Conservation (phyloP, 129 eudicot genomes). For the Lonicera japonica region DNA sequence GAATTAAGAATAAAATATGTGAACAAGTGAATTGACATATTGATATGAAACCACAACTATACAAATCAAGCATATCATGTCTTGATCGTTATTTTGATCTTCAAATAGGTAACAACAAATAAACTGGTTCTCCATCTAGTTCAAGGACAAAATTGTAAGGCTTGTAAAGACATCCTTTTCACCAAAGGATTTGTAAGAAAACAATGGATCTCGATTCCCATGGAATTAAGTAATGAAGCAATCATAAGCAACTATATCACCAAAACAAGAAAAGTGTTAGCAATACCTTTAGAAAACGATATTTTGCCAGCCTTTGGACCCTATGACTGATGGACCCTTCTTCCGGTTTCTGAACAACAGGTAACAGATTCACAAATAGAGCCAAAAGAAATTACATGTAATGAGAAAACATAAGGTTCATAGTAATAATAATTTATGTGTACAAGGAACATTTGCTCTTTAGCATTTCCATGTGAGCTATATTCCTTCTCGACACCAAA, state of each 20-base stretch:
- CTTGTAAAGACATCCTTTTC: background rate
- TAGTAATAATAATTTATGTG: background rate
- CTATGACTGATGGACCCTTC: conserved; percentile 94
- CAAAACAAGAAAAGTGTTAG: conserved; percentile 3
- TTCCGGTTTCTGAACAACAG: conserved; percentile 74
- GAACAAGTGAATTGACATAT: background rate
- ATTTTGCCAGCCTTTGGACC: conserved; percentile 96
- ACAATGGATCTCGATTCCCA: background rate
- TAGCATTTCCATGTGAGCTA: background rate
- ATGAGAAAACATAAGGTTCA: background rate
- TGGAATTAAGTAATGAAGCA: background rate
- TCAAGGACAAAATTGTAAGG: background rate
- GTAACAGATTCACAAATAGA: background rate
- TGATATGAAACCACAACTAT: background rate
- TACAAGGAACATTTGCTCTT: background rate
- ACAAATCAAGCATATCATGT: background rate
- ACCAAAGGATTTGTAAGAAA: background rate
- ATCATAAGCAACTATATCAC: background rate
- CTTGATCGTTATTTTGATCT: background rate
- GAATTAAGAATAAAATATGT: background rate
- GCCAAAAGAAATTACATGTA: background rate
- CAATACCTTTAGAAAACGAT: conserved; percentile 85
- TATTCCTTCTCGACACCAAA: background rate
- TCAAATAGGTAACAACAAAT: background rate
- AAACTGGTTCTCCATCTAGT: background rate